Base-by-base conservation (phyloP, 345 rosid genomes). In the Turnera subulata region DNA sequence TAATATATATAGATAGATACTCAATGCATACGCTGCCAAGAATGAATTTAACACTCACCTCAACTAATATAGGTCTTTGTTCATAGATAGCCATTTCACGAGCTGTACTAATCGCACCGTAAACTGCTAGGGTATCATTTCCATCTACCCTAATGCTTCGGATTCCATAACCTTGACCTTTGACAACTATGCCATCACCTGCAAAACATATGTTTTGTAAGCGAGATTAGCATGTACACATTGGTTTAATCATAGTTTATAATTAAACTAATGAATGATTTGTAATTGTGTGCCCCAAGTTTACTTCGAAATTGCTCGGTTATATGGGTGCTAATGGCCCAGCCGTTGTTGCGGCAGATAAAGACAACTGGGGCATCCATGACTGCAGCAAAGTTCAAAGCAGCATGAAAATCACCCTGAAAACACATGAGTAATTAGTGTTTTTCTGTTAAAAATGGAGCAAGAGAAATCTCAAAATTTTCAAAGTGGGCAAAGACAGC, bases 121-220 rank as follows among this genome's bases (percentile, higher is more conserved):
- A 86, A 61, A 92, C 66, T 42, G 98, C 98, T 61, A 92, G 92
- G 37, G 81, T 89, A 63, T 92, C 96, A 46, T 89, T 89, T 38
- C 96, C 98, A 73, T 92, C 95, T 16, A 92, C 95, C 52, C 95
- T 85, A 59, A 86, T 83, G 59, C 96, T 89, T 58, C 78, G 70
- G 35, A 92, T 76, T 43, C 95, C 95, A 77, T 92, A 92, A 45
- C 93, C 96, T 22, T 55, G 89, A 19, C 96, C 95, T 82, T 73
- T 82, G 17, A 84, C 85, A 48, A 84, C 98, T 64, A 78, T 64
- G 12, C 98, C 95, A 63, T 89, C 96, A 74, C 96, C 96, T 92
- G 66, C 50, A 18, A 38, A 20, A 53, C 38, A 49, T 6, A 32
- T n/a, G 14, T 2, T n/a, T n/a, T n/a, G n/a, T n/a, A n/a, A n/a